Conservation (phyloP, 306 rosid species). For the Castanea crenata region DNA sequence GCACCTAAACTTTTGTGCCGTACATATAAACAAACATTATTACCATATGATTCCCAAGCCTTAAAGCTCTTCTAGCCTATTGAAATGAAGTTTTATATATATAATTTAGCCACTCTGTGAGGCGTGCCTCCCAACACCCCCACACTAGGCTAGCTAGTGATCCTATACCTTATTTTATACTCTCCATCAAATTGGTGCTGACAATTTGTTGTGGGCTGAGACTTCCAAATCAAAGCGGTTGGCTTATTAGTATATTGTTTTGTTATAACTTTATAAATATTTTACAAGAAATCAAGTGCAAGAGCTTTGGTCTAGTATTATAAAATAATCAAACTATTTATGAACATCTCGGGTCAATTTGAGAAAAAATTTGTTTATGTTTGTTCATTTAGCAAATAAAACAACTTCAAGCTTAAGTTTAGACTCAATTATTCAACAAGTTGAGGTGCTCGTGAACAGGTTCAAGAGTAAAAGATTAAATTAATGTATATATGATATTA, state of each 20-base stretch:
- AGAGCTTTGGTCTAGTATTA: no score
- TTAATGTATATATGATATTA: no score
- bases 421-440: no score
- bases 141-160: neutral
- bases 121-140: slow-evolving; percentile 17
- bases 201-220: neutral
- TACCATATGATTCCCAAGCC: neutral
- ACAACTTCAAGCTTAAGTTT: no score
- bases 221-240: neutral
- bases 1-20: neutral
- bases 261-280: no score
- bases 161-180: neutral
- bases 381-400: no score
- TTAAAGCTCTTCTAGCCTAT: neutral
- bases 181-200: neutral
- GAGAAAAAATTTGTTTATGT: no score
- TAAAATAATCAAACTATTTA: no score
- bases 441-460: no score
- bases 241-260: neutral
- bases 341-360: no score
- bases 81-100: neutral
- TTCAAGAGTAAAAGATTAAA: no score
- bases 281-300: no score
- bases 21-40: neutral
- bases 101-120: neutral